Evolutionary conservation across 257 asterid species (phyloP).

Genomic region (Rauvolfia tetraphylla): DNA sequence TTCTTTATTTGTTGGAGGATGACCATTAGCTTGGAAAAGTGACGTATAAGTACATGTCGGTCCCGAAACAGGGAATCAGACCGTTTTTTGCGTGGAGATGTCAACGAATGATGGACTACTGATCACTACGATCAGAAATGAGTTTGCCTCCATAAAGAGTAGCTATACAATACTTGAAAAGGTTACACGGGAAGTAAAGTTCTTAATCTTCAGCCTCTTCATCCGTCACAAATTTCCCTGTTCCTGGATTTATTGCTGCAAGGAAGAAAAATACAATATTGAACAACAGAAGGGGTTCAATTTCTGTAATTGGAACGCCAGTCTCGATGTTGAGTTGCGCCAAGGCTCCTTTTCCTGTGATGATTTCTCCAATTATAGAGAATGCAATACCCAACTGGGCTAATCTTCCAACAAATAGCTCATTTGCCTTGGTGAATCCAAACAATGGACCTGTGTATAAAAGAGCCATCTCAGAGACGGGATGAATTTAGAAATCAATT

Average conservation of each 20-base stretch:
- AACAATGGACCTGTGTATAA: conserved; percentile 62
- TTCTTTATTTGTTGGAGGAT: too few relatives aligned
- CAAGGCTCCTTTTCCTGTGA: conserved; percentile 92
- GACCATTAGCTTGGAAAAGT: too few relatives aligned
- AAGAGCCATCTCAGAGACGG: neutral
- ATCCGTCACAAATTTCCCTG: conserved; percentile 79
- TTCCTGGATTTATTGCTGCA: conserved; percentile 93
- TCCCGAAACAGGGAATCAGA: too few relatives aligned
- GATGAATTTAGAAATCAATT: too few relatives aligned
- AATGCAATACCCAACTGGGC: conserved; percentile 91
- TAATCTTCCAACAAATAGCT: conserved; percentile 90
- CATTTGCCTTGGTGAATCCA: conserved; percentile 93
- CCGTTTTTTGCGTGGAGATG: too few relatives aligned
- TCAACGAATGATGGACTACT: too few relatives aligned
- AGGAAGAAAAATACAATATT: conserved; percentile 81
- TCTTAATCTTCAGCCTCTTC: conserved; percentile 43
- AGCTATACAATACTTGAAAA: conserved; percentile 4
- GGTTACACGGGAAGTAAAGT: neutral
- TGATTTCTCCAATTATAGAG: conserved; percentile 85
- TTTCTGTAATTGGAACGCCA: conserved; percentile 75
- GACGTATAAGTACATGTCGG: too few relatives aligned
- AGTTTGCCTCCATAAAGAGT: neutral
- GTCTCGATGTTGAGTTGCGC: conserved; percentile 92
- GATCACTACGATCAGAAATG: too few relatives aligned
- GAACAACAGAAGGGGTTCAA: conserved; percentile 85